A percentile compares a stretch with the other conserved stretches of the same genome.
phyloP scores from a whole-genome alignment of 1,139 yeast genomes.

The Candida sp. region DNA sequence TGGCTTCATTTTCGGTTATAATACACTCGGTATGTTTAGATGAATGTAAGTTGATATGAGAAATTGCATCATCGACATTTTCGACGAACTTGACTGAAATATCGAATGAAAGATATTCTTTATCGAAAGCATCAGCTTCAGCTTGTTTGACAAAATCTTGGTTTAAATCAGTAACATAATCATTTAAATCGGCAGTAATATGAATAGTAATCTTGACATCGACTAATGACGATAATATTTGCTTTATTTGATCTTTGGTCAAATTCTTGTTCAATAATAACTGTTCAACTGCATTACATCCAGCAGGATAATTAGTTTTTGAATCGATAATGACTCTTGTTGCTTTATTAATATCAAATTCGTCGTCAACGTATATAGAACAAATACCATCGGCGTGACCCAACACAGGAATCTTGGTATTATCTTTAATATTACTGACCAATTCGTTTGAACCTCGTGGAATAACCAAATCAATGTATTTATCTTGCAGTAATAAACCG shows the following conservation, averaged over 20 bases:
- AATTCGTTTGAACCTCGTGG: constrained; percentile 96
- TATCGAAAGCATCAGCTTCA: constrained; percentile 66
- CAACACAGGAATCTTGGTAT: constrained; percentile 92
- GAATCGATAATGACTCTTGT: constrained; percentile 74
- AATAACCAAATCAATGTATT: constrained; percentile 88
- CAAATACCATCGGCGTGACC: constrained; percentile 99
- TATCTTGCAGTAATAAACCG: constrained; percentile 79
- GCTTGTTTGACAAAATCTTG: constrained; percentile 26
- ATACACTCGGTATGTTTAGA: constrained; percentile 97
- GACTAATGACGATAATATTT: constrained; percentile 45
- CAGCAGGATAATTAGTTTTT: constrained; percentile 97
- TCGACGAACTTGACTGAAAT: constrained; percentile 67
- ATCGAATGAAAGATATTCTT: constrained; percentile 81
- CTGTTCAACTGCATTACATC: constrained; percentile 96
- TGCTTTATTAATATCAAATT: constrained; percentile 77
- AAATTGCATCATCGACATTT: constrained; percentile 65
- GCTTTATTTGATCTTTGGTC: constrained; percentile 32
- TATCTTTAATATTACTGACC: constrained; percentile 78
- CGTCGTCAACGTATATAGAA: constrained; percentile 75
- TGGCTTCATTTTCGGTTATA: constrained; percentile 65
- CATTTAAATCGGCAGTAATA: constrained; percentile 42
- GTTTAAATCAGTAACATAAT: constrained; percentile 23
- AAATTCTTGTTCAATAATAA: constrained; percentile 62
- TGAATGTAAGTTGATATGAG: constrained; percentile 84
- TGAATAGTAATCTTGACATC: constrained; percentile 74